Evolutionary conservation across 768 basidiomycete genomes (phyloP).

Genomic region (Panaeolus papilionaceus): DNA sequence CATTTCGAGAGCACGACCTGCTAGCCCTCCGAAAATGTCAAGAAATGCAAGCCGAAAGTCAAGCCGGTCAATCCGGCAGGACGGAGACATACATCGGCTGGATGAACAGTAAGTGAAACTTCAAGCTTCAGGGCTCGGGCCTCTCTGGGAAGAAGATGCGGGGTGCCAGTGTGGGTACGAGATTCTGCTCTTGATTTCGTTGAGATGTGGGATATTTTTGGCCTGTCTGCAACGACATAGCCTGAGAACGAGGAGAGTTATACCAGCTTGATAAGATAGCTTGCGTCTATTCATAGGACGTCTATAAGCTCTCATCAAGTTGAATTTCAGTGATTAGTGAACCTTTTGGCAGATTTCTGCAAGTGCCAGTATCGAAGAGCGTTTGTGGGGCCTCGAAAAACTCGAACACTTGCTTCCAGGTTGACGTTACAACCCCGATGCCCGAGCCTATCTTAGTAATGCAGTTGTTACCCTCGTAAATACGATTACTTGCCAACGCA

Average conservation of each 20-base stretch:
- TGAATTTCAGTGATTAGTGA: not conserved
- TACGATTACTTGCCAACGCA: not conserved
- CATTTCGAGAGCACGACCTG: not conserved
- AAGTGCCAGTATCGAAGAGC: not conserved
- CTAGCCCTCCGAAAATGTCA: not conserved
- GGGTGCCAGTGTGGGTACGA: slow-evolving; percentile 7
- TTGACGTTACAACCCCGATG: not conserved
- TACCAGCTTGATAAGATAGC: not conserved
- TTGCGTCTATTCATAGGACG: not conserved
- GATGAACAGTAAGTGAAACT: not conserved
- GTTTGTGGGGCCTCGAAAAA: not conserved
- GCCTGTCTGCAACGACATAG: not conserved
- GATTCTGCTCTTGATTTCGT: not conserved
- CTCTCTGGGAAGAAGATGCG: not conserved
- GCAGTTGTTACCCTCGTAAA: not conserved
- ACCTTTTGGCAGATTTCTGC: not conserved
- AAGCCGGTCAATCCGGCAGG: not conserved
- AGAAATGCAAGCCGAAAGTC: not conserved
- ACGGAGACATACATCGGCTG: not conserved
- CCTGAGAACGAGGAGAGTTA: not conserved
- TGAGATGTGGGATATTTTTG: not conserved
- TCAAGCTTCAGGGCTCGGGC: not conserved
- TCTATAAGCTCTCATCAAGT: not conserved
- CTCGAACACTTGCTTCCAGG: not conserved
- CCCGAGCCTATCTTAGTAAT: not conserved